Evolutionary conservation across 23 red algal species (phyloP).

Genomic region (Agarophyton chilense): DNA sequence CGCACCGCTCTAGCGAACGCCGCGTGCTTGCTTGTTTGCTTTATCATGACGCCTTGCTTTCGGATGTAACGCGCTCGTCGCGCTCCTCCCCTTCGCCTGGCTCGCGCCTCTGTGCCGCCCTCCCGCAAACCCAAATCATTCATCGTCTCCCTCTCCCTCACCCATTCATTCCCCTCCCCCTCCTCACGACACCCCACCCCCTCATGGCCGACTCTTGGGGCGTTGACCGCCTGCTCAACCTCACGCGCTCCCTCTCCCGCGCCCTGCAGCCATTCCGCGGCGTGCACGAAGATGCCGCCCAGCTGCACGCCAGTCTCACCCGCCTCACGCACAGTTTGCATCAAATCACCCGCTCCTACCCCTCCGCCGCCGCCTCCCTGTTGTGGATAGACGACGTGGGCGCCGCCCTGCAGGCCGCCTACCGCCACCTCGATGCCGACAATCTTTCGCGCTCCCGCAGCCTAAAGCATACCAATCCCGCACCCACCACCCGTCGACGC

Average conservation of each 20-base stretch:
- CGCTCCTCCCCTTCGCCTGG: no score
- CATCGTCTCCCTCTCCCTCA: no score
- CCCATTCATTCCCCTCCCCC: neutral
- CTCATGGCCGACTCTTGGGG: neutral
- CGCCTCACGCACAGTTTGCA: conserved; percentile 33
- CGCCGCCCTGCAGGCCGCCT: conserved; percentile 29
- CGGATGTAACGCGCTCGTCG: no score
- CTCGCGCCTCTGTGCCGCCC: no score
- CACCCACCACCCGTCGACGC: neutral
- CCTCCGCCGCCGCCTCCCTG: conserved; percentile 4
- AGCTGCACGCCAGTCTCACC: conserved; percentile 21
- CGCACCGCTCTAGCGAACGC: no score
- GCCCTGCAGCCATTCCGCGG: neutral
- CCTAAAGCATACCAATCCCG: neutral
- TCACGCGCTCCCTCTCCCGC: neutral
- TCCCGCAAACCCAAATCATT: no score
- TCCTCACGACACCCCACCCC: neutral
- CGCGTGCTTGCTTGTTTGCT: no score
- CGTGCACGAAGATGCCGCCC: neutral
- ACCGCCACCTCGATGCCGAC: neutral
- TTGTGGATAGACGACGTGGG: conserved; percentile 66
- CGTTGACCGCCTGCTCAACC: conserved; percentile 13
- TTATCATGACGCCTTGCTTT: no score
- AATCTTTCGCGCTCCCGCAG: conserved; percentile 8
- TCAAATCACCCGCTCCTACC: conserved; percentile 17